These are phyloP conservation scores for Thermochaetoides thermophila DNA, from an alignment of 495 filamentous ascomycete species.

Conservation along the genomic window DNA sequence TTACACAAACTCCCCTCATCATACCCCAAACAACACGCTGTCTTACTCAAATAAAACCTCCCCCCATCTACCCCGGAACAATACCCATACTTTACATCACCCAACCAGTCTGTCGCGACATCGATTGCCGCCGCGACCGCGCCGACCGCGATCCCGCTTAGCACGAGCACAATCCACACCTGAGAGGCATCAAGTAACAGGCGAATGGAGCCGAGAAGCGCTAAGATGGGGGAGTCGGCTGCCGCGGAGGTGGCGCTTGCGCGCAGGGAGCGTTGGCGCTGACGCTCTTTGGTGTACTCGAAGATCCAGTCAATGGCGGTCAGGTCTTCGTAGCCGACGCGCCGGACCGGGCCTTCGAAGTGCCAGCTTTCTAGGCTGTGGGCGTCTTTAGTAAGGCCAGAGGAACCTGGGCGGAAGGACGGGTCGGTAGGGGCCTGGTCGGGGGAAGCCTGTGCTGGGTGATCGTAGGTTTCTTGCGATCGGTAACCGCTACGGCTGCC, in stretches of 20 bases:
- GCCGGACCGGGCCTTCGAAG: constrained; percentile 74
- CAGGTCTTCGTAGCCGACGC: constrained; percentile 90
- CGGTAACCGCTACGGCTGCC: constrained; percentile 1
- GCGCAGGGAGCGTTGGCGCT: constrained; percentile 62
- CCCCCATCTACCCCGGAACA: constrained; percentile 68
- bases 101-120: constrained; percentile 86
- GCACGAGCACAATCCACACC: constrained; percentile 76
- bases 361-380: constrained; percentile 62
- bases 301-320: constrained; percentile 99
- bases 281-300: constrained; percentile 92
- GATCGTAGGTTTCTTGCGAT: no score
- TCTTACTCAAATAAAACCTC: constrained; percentile 75
- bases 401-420: not conserved
- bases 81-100: constrained; percentile 84
- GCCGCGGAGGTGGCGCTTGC: constrained; percentile 36
- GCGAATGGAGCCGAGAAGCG: constrained; percentile 51
- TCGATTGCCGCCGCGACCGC: constrained; percentile 78
- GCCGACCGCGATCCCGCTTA: constrained; percentile 62
- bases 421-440: not conserved
- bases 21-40: constrained; percentile 86
- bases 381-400: constrained; percentile 41
- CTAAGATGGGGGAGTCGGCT: not conserved
- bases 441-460: not conserved
- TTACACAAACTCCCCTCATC: constrained; percentile 61
- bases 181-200: constrained; percentile 71